These are phyloP conservation scores for Solanum clarkiae DNA, from an alignment of 257 asterid species.

Conservation along the genomic window DNA sequence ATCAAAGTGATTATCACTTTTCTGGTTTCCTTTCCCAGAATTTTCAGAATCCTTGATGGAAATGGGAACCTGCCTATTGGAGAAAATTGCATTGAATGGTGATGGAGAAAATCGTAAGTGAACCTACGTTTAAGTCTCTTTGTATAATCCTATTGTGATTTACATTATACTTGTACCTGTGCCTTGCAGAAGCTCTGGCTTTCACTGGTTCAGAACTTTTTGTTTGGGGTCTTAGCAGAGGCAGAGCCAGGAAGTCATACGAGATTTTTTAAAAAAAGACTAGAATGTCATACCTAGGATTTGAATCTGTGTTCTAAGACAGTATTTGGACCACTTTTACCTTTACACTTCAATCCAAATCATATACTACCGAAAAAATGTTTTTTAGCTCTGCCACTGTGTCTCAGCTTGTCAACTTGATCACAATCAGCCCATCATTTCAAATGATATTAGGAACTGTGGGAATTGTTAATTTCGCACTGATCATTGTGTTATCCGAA, in stretches of 20 bases:
- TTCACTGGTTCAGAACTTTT: background rate
- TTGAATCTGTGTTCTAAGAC: background rate
- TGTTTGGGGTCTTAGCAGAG: background rate
- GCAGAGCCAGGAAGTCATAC: background rate
- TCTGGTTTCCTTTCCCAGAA: conserved; percentile 37
- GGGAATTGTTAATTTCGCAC: background rate
- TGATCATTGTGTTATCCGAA: background rate
- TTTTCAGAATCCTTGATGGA: conserved; percentile 89
- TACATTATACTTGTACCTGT: background rate
- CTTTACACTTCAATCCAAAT: background rate
- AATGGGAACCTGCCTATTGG: conserved; percentile 86
- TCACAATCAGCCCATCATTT: background rate
- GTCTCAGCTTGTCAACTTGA: background rate
- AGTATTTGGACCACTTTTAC: background rate
- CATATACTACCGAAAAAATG: background rate
- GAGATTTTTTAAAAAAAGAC: background rate
- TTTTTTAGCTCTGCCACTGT: background rate
- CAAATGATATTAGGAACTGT: background rate
- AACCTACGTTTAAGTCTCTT: background rate
- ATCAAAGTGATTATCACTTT: background rate
- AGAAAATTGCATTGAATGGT: conserved; percentile 56
- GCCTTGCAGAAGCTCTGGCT: background rate
- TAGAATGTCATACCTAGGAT: background rate
- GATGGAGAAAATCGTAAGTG: conserved; percentile 67
- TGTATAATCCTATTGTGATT: background rate